These are phyloP conservation scores for Salvia rosmarinus DNA, from an alignment of 257 asterid species.

Conservation along the genomic window DNA sequence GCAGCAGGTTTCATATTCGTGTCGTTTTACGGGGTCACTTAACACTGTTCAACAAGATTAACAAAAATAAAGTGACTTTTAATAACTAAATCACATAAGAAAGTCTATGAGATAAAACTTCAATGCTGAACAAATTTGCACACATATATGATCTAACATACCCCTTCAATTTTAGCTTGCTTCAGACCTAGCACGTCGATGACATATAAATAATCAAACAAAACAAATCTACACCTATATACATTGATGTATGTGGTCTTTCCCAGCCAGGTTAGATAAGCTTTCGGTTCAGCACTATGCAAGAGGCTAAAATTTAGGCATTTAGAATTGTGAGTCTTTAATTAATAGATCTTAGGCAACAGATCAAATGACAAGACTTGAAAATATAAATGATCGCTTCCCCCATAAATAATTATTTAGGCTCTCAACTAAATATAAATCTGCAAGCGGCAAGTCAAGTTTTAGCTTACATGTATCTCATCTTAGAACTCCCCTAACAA, in stretches of 20 bases:
- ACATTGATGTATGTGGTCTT: not conserved
- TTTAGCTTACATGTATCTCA: too few species aligned
- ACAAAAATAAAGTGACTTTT: conserved; percentile 1
- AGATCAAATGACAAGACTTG: conserved; percentile 6
- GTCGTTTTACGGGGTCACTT: conserved; percentile 86
- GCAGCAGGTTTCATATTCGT: conserved; percentile 39
- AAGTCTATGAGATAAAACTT: not conserved
- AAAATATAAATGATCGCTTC: too few species aligned
- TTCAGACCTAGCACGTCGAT: not conserved
- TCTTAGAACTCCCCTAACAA: too few species aligned
- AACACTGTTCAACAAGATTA: conserved; percentile 58
- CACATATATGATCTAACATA: not conserved
- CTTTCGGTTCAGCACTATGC: not conserved
- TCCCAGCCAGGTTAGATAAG: not conserved
- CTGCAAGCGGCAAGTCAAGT: too few species aligned
- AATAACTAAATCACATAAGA: not conserved
- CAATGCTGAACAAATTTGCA: not conserved
- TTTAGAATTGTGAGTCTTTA: not conserved
- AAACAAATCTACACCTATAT: not conserved
- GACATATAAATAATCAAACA: not conserved
- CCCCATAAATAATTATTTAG: too few species aligned
- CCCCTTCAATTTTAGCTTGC: not conserved
- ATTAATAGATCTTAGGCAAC: not conserved
- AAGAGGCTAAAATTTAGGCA: not conserved
- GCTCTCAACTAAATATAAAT: too few species aligned